Percentiles rank a stretch among this genome's conserved stretches.
Evolutionary conservation across 441 rosid genomes (phyloP).

Genomic region (Rhodomyrtus psidioides): DNA sequence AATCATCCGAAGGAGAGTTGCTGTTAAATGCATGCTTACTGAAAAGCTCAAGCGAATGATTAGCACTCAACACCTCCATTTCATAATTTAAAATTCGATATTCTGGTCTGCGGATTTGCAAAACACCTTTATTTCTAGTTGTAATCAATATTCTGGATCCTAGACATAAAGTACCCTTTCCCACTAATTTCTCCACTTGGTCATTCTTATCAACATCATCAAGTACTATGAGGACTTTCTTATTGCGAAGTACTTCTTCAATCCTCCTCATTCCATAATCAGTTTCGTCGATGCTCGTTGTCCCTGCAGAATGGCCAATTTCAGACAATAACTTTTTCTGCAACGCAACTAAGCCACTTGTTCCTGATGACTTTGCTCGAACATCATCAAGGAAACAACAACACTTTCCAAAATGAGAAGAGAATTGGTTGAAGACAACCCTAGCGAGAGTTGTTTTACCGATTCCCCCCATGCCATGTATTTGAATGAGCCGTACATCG

Average conservation of each 20-base stretch:
- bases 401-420: not conserved
- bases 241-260: not conserved
- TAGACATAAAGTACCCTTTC: not conserved
- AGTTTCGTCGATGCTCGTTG: accelerated
- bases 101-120: not conserved
- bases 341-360: not conserved
- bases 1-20: accelerated
- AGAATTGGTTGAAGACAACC: not conserved
- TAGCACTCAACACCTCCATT: not conserved
- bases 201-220: not conserved
- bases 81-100: not conserved
- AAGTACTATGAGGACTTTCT: not conserved
- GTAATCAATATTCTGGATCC: not conserved
- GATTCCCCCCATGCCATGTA: not conserved
- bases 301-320: accelerated
- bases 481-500: not conserved
- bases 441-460: not conserved
- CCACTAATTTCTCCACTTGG: not conserved
- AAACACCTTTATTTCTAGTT: not conserved
- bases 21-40: not conserved
- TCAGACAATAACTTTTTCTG: not conserved
- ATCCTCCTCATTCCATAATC: not conserved
- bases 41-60: not conserved
- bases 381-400: not conserved
- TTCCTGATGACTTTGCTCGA: not conserved